A percentile compares a stretch with the other conserved stretches of the same genome.
phyloP scores from a whole-genome alignment of 495 filamentous ascomycete species.

The Rhypophila decipiens region DNA sequence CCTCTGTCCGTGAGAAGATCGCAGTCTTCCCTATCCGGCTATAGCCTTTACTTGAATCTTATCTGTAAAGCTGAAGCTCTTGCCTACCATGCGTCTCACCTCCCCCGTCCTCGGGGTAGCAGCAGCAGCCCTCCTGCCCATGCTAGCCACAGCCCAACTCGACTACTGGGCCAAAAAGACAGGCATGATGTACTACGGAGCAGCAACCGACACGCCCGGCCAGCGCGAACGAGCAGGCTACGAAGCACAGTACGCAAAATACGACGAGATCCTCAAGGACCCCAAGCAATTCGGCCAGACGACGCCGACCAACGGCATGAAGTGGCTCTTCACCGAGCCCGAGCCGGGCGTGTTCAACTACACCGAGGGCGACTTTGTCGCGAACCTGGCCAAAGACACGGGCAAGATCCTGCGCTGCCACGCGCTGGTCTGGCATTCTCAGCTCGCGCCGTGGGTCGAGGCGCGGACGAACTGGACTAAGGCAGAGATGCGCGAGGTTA shows the following conservation, averaged over 20 bases:
- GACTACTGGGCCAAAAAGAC: constrained; percentile 32
- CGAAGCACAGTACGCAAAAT: constrained; percentile 18
- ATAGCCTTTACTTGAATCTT: too few relatives aligned
- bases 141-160: constrained; percentile 24
- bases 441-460: constrained; percentile 53
- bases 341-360: constrained; percentile 44
- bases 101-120: constrained; percentile 8
- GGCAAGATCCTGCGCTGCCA: constrained; percentile 52
- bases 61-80: too few relatives aligned
- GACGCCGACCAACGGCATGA: constrained; percentile 48
- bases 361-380: constrained; percentile 44
- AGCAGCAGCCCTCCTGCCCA: constrained; percentile 3
- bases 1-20: neutral
- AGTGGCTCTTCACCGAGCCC: constrained; percentile 51
- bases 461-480: constrained; percentile 47
- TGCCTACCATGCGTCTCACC: too few relatives aligned
- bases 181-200: constrained; percentile 44
- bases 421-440: constrained; percentile 55
- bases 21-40: constrained; percentile 6
- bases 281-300: constrained; percentile 45
- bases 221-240: constrained; percentile 30
- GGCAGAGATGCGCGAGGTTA: constrained; percentile 40
- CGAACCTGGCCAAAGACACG: constrained; percentile 38
- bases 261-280: constrained; percentile 36
- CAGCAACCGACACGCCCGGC: constrained; percentile 41